These are phyloP conservation scores for Botryotinia convoluta DNA, from an alignment of 2,329 filamentous ascomycete species.

Conservation along the genomic window DNA sequence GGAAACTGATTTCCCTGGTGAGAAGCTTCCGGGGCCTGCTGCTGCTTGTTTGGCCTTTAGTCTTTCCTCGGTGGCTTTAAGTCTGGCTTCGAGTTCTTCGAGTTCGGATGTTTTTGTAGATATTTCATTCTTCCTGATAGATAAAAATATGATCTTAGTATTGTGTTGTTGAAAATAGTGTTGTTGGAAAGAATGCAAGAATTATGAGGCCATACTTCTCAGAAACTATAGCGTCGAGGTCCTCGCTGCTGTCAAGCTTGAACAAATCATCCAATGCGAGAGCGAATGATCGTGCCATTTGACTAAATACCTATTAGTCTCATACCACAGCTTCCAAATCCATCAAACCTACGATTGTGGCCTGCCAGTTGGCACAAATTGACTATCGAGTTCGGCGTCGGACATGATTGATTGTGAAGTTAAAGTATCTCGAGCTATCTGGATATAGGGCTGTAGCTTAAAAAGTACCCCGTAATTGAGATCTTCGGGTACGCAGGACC, in stretches of 20 bases:
- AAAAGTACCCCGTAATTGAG: background rate
- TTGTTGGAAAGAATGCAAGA: slow-evolving; percentile 5
- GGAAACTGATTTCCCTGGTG: background rate
- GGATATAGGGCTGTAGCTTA: slow-evolving; percentile 13
- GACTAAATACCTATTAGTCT: slow-evolving; percentile 51
- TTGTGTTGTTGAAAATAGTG: background rate
- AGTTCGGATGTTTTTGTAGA: slow-evolving; percentile 74
- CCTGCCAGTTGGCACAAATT: slow-evolving; percentile 72
- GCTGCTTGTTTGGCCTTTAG: slow-evolving; percentile 46
- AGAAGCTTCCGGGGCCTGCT: slow-evolving; percentile 18
- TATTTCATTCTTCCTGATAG: slow-evolving; percentile 72
- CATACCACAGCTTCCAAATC: background rate
- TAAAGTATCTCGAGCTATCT: slow-evolving; percentile 6
- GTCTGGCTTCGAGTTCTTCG: slow-evolving; percentile 77
- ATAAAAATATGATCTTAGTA: background rate
- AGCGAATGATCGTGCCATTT: slow-evolving; percentile 84
- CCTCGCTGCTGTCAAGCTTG: slow-evolving; percentile 75
- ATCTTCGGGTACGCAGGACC: slow-evolving; percentile 5
- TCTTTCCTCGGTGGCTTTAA: slow-evolving; percentile 81
- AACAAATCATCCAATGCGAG: slow-evolving; percentile 85
- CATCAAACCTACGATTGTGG: slow-evolving; percentile 72
- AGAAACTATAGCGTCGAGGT: slow-evolving; percentile 72
- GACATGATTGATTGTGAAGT: slow-evolving; percentile 39
- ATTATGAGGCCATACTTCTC: slow-evolving; percentile 60
- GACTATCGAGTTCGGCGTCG: slow-evolving; percentile 69